Conservation (phyloP, 1,139 yeast species). For the Saccharomyces pastorianus region DNA sequence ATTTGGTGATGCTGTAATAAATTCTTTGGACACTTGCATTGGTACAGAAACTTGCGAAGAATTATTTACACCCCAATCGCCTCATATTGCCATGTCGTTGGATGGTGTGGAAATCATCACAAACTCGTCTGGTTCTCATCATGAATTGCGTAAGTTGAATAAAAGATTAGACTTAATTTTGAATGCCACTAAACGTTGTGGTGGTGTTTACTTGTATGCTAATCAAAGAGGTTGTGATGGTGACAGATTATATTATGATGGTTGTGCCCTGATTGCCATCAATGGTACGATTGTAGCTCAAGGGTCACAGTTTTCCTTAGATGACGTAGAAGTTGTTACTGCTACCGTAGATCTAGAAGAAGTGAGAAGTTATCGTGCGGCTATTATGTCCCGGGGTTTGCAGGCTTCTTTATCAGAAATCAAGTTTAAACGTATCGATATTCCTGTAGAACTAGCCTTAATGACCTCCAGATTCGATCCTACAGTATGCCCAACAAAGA, state of each 20-base stretch:
- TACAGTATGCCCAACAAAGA: constrained; percentile 50
- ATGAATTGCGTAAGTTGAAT: constrained; percentile 82
- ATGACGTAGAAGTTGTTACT: constrained; percentile 85
- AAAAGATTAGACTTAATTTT: constrained; percentile 76
- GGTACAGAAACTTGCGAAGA: constrained; percentile 98
- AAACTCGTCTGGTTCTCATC: constrained; percentile 94
- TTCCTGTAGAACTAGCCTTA: constrained; percentile 57
- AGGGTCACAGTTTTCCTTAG: constrained; percentile 79
- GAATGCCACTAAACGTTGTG: constrained; percentile 92
- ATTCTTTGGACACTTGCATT: constrained; percentile 74
- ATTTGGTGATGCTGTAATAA: constrained; percentile 85
- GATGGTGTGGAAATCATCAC: constrained; percentile 96
- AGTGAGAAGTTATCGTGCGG: constrained; percentile 71
- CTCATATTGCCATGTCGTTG: constrained; percentile 82
- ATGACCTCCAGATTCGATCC: constrained; percentile 52
- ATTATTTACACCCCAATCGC: constrained; percentile 89
- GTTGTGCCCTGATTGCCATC: constrained; percentile 88
- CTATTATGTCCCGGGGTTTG: constrained; percentile 65
- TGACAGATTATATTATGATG: constrained; percentile 91
- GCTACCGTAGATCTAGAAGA: constrained; percentile 93
- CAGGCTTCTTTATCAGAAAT: constrained; percentile 53
- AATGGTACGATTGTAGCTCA: constrained; percentile 90
- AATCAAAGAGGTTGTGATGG: constrained; percentile 98
- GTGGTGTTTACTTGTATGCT: constrained; percentile 88
- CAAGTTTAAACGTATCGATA: constrained; percentile 52